Percentiles rank a stretch among this genome's conserved stretches.
Conservation (phyloP, 768 basidiomycete species). For the Gymnopilus junonius region DNA sequence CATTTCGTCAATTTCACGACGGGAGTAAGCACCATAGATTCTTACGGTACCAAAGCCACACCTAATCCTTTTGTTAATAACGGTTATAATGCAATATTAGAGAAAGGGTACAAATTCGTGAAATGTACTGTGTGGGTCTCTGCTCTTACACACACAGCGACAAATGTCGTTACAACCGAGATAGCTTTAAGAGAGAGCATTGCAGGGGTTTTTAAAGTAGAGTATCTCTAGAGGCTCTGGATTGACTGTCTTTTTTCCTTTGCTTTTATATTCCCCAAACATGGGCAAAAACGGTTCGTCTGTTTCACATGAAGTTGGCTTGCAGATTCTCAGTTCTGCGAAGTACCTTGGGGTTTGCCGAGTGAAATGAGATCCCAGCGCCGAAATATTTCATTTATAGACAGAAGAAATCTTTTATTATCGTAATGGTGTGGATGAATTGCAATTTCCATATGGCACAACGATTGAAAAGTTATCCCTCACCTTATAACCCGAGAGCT, state of each 20-base stretch:
- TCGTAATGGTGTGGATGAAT: too few species aligned
- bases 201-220: not conserved
- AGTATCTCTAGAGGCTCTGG: not conserved
- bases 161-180: constrained; percentile 21
- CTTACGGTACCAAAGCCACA: constrained; percentile 41
- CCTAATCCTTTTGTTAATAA: constrained; percentile 13
- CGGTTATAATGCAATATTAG: constrained; percentile 3
- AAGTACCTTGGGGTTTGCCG: too few species aligned
- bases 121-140: constrained; percentile 43
- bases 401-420: not conserved
- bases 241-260: not conserved
- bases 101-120: constrained; percentile 36
- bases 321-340: not conserved
- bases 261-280: not conserved
- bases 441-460: too few species aligned
- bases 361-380: not conserved
- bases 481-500: too few species aligned
- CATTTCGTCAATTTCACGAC: not conserved
- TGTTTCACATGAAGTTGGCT: not conserved
- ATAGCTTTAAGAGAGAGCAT: constrained; percentile 21
- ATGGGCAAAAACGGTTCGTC: not conserved
- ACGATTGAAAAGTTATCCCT: too few species aligned
- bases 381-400: not conserved
- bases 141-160: constrained; percentile 25
- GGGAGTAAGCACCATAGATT: not conserved